Evolutionary conservation across 2,329 filamentous ascomycete genomes (phyloP), one percentile per base, ranked within the genome.

Genomic region (Aspergillus unguis): DNA sequence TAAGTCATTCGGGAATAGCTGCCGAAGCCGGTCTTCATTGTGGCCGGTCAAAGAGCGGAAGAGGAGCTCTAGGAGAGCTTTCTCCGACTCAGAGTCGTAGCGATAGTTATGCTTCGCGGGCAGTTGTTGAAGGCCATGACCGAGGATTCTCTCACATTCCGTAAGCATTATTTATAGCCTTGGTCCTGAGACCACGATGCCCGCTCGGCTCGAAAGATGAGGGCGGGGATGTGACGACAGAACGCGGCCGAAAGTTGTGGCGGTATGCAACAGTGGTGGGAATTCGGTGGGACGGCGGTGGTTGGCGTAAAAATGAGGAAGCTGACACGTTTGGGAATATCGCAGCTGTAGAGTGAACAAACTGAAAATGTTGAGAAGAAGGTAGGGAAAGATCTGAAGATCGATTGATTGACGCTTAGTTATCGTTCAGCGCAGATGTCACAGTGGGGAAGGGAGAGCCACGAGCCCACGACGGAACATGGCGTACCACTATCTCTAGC

Each of bases 21-120:
- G 80, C 45, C 80, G 78, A 67, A 97, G 78, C 65, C 92, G 86
- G 58, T 92, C 85, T 53, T 82, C 76, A 55, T 85, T 85, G 57
- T 88, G 85, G 55, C 85, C 87, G 31, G 90, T 88, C 62, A 99
- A 83, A 48, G 88, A 95, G 76, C 85, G 88, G 75, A 97, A 99
- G 50, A 99, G 86, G 52, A 84, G 85, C 65, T 85, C 80, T 51
- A 95, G 76, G 31, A 99, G 85, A 57, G 88, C 83, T 55, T 81
- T 80, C 58, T 83, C 81, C 48, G 92, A 90, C 43, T 83, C 76
- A 48, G 85, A 79, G 38, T 80, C 85, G 74, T 92, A 99, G 57
- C 87, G 86, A 74, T 90, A 88, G 59, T 81, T 78, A 77, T 88
- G 85, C 60, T 82, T 79, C 61, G 78, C 78, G 51, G 94, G 92